phyloP scores from a whole-genome alignment of 768 basidiomycete species.

The Mrakia blollopis region DNA sequence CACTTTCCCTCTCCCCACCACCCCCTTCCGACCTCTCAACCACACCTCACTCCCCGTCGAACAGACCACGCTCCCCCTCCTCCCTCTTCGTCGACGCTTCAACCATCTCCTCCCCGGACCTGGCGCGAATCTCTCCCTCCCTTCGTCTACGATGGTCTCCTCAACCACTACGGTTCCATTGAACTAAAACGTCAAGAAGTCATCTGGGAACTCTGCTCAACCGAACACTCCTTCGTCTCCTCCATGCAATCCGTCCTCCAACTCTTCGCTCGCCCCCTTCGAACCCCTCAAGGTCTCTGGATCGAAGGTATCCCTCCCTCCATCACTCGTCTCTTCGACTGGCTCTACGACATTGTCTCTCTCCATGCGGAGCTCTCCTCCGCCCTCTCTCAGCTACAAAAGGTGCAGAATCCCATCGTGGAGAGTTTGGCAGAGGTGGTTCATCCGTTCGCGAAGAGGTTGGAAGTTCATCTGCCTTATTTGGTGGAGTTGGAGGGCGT shows the following conservation, averaged over 20 bases:
- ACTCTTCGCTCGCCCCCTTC: constrained; percentile 73
- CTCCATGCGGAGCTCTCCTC: constrained; percentile 62
- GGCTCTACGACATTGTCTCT: constrained; percentile 79
- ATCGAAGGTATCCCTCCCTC: constrained; percentile 69
- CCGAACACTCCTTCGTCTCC: constrained; percentile 65
- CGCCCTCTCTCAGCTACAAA: constrained; percentile 55
- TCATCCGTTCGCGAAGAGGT: too few species aligned
- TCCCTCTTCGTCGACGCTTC: constrained; percentile 36
- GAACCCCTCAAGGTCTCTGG: constrained; percentile 67
- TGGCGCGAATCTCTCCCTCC: constrained; percentile 33
- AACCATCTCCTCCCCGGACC: too few species aligned
- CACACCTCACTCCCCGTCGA: too few species aligned
- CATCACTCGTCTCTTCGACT: constrained; percentile 71
- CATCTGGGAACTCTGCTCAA: constrained; percentile 62
- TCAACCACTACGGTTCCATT: constrained; percentile 38
- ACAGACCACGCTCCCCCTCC: too few species aligned
- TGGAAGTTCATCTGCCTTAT: constrained; percentile 81
- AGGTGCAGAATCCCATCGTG: constrained; percentile 58
- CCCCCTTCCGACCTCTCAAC: too few species aligned
- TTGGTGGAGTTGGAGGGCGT: constrained; percentile 65
- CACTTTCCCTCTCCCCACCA: too few species aligned
- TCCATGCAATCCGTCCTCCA: constrained; percentile 61
- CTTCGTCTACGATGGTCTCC: constrained; percentile 48
- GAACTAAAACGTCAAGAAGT: constrained; percentile 64
- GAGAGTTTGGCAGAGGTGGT: constrained; percentile 47